A percentile compares a stretch with the other conserved stretches of the same genome.
phyloP scores from a whole-genome alignment of 2,329 filamentous ascomycete species.

The Pyricularia grisea region DNA sequence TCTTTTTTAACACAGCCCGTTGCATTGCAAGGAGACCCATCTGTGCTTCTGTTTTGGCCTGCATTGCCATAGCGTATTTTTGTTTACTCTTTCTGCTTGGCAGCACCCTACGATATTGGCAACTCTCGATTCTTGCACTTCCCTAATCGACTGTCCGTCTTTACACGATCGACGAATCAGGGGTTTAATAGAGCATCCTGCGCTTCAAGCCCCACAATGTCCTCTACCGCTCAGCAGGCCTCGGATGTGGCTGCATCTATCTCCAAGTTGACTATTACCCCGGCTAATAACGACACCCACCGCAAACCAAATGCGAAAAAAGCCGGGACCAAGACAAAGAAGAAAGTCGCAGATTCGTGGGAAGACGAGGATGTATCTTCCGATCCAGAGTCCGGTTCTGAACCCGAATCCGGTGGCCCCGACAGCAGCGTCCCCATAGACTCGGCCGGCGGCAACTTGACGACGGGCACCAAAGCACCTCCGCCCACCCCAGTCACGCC shows the following conservation, averaged over 20 bases:
- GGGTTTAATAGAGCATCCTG: background rate
- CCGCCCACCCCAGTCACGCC: constrained; percentile 60
- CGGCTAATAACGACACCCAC: constrained; percentile 7
- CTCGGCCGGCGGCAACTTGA: constrained; percentile 13
- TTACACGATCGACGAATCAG: background rate
- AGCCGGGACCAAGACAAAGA: constrained; percentile 19
- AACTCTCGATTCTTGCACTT: background rate
- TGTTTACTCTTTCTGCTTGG: background rate
- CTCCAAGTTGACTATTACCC: constrained; percentile 20
- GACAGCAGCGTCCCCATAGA: constrained; percentile 17
- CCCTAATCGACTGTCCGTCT: background rate
- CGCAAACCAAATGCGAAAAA: constrained; percentile 18
- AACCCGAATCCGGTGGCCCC: constrained; percentile 12
- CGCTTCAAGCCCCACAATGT: background rate
- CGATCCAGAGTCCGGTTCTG: constrained; percentile 22
- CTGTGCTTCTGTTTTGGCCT: background rate
- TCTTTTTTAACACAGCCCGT: background rate
- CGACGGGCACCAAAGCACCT: constrained; percentile 34
- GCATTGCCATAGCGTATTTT: background rate
- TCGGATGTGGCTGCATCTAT: constrained; percentile 12
- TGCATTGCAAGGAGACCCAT: background rate
- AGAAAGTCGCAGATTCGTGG: constrained; percentile 58
- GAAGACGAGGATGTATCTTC: constrained; percentile 57
- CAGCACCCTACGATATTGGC: background rate
- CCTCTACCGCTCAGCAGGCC: constrained; percentile 5